These are phyloP conservation scores for Globisporangium lucens DNA, from an alignment of 352 stramenopile genomes.

Conservation along the genomic window DNA sequence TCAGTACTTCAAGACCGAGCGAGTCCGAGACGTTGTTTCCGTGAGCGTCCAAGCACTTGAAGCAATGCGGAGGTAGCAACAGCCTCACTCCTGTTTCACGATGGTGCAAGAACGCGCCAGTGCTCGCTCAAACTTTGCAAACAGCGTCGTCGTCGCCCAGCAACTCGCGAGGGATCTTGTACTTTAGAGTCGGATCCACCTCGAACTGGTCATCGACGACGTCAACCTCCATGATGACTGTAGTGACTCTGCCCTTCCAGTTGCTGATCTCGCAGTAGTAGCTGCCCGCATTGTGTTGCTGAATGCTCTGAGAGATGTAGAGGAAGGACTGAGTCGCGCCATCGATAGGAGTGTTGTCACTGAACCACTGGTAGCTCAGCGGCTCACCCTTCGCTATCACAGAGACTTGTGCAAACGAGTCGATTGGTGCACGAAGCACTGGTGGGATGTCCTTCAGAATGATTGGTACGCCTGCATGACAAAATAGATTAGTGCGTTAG, in stretches of 20 bases:
- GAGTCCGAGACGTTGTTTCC: conserved; percentile 47
- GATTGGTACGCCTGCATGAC: conserved; percentile 29
- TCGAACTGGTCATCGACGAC: conserved; percentile 48
- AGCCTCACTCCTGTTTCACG: conserved; percentile 27
- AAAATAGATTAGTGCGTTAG: neutral
- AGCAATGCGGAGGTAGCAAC: conserved; percentile 49
- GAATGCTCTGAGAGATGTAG: conserved; percentile 49
- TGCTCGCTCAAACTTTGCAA: conserved; percentile 31
- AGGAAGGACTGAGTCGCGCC: conserved; percentile 44
- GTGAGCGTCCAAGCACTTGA: conserved; percentile 36
- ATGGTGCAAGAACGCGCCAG: conserved; percentile 36
- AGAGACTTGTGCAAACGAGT: conserved; percentile 47
- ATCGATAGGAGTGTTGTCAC: conserved; percentile 26
- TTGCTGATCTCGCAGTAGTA: conserved; percentile 68
- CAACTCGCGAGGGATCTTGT: conserved; percentile 30
- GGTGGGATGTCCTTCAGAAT: conserved; percentile 44
- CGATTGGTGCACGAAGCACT: conserved; percentile 31
- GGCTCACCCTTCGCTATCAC: conserved; percentile 65
- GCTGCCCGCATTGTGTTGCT: conserved; percentile 48
- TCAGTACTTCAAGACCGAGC: conserved; percentile 44
- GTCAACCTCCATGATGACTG: conserved; percentile 31
- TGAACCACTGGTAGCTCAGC: conserved; percentile 66
- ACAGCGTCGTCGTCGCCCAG: conserved; percentile 19
- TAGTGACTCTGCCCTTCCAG: conserved; percentile 33
- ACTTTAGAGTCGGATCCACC: conserved; percentile 38